phyloP scores from a whole-genome alignment of 495 filamentous ascomycete species.

The Sordaria brevicollis region DNA sequence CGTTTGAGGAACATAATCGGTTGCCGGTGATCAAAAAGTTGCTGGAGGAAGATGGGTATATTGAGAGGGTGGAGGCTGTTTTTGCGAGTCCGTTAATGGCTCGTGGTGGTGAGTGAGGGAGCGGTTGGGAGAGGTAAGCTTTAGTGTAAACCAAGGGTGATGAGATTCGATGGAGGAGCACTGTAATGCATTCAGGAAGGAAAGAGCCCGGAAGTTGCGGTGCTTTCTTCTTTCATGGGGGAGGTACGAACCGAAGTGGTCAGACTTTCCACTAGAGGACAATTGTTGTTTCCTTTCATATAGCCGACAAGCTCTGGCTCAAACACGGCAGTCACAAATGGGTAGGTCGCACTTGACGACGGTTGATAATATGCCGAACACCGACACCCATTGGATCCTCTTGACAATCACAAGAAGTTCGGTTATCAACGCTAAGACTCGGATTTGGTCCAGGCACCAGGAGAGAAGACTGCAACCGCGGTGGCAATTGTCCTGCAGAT shows the following conservation, averaged over 20 bases:
- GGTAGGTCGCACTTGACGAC: too few species aligned
- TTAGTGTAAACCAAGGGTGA: too few species aligned
- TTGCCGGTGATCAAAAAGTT: constrained; percentile 25
- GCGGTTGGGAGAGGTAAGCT: not conserved
- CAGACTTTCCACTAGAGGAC: too few species aligned
- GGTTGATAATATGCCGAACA: not conserved
- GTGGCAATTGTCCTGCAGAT: not conserved
- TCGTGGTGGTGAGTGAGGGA: not conserved
- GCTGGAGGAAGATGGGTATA: constrained; percentile 17
- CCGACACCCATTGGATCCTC: not conserved
- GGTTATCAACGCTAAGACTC: not conserved
- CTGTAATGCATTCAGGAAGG: too few species aligned
- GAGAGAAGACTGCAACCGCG: not conserved
- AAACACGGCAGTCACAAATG: too few species aligned
- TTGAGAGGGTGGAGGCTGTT: constrained; percentile 19
- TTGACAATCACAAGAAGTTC: not conserved
- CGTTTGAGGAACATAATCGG: constrained; percentile 24
- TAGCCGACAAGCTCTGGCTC: too few species aligned
- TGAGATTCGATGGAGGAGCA: too few species aligned
- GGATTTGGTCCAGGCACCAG: not conserved
- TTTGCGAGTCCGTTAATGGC: constrained; percentile 10
- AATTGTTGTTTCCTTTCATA: too few species aligned
- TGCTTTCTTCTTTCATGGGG: too few species aligned
- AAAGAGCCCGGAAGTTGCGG: too few species aligned
- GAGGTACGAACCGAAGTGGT: too few species aligned